These are phyloP conservation scores for Chalaropsis ovoidea DNA, from an alignment of 2,329 filamentous ascomycete genomes.

Conservation along the genomic window DNA sequence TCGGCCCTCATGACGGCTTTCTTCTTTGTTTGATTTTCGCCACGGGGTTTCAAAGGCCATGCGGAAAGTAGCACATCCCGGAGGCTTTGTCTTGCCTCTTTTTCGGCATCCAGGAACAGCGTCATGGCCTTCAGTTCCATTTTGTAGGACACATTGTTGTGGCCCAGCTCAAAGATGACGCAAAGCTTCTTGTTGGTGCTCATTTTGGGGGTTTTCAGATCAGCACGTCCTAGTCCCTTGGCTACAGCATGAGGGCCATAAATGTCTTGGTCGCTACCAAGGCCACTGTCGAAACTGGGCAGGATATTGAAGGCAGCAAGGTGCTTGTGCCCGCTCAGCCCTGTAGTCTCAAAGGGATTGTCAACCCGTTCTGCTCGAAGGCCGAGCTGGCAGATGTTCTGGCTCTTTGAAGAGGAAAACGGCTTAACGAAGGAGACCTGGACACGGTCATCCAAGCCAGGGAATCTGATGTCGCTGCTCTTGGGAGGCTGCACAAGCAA, in stretches of 20 bases:
- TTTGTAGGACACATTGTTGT: constrained; percentile 21
- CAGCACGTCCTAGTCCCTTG: background rate
- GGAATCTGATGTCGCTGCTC: constrained; percentile 15
- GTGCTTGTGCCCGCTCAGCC: background rate
- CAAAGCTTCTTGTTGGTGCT: background rate
- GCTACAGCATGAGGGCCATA: constrained; percentile 8
- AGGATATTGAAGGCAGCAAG: constrained; percentile 22
- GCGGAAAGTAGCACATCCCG: background rate
- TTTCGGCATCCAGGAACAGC: constrained; percentile 20
- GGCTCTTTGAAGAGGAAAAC: background rate
- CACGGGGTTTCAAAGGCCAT: background rate
- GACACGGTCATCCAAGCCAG: constrained; percentile 18
- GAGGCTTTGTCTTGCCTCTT: constrained; percentile 11
- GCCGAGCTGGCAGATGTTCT: background rate
- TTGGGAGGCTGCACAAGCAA: constrained; percentile 21
- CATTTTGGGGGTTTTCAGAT: background rate
- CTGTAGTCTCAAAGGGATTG: constrained; percentile 23
- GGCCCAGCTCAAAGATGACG: constrained; percentile 13
- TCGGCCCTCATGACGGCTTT: constrained; percentile 8
- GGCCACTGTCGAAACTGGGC: constrained; percentile 1
- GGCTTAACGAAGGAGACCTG: constrained; percentile 10
- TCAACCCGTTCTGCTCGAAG: constrained; percentile 16
- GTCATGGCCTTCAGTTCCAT: constrained; percentile 22
- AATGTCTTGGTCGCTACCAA: constrained; percentile 13
- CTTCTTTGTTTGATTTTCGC: background rate